Evolutionary conservation across 1,284 basidiomycete species (phyloP).

Genomic region (Apiotrichum akiyoshidainum): DNA sequence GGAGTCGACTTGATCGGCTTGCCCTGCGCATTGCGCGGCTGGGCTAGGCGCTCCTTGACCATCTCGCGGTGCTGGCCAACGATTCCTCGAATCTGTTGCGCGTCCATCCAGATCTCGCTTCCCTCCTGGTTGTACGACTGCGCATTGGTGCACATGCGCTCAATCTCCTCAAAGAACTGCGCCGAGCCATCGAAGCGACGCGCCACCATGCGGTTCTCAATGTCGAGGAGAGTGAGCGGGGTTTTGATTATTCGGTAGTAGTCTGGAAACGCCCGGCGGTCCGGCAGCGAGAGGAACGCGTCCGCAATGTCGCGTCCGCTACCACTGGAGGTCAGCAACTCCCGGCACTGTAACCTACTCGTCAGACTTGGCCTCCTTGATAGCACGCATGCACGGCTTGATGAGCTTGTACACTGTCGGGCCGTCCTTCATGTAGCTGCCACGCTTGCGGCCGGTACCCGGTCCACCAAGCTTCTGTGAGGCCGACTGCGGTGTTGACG

Average conservation of each 20-base stretch:
- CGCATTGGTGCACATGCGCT: slow-evolving; percentile 84
- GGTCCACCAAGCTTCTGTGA: slow-evolving; percentile 9
- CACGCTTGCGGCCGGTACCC: slow-evolving; percentile 29
- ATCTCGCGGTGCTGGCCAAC: slow-evolving; percentile 13
- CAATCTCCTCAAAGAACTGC: slow-evolving; percentile 73
- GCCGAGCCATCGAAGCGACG: slow-evolving; percentile 65
- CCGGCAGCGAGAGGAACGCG: slow-evolving; percentile 73
- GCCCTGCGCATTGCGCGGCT: slow-evolving; percentile 4
- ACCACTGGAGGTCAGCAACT: slow-evolving; percentile 21
- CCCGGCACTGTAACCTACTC: slow-evolving; percentile 31
- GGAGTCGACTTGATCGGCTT: background rate
- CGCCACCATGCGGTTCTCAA: slow-evolving; percentile 69
- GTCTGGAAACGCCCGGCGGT: slow-evolving; percentile 77
- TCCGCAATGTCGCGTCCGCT: slow-evolving; percentile 65
- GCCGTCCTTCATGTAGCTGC: slow-evolving; percentile 44
- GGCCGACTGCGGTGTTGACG: slow-evolving; percentile 13
- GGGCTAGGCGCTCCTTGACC: slow-evolving; percentile 17
- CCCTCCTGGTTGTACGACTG: slow-evolving; percentile 83
- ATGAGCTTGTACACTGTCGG: slow-evolving; percentile 48
- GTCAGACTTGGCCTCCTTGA: slow-evolving; percentile 37
- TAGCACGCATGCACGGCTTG: slow-evolving; percentile 42
- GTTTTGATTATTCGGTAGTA: slow-evolving; percentile 83
- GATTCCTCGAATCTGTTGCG: slow-evolving; percentile 57
- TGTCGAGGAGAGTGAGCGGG: slow-evolving; percentile 81
- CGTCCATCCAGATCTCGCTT: slow-evolving; percentile 79